phyloP scores from a whole-genome alignment of 495 filamentous ascomycete species.

The Annulohypoxylon bovei region DNA sequence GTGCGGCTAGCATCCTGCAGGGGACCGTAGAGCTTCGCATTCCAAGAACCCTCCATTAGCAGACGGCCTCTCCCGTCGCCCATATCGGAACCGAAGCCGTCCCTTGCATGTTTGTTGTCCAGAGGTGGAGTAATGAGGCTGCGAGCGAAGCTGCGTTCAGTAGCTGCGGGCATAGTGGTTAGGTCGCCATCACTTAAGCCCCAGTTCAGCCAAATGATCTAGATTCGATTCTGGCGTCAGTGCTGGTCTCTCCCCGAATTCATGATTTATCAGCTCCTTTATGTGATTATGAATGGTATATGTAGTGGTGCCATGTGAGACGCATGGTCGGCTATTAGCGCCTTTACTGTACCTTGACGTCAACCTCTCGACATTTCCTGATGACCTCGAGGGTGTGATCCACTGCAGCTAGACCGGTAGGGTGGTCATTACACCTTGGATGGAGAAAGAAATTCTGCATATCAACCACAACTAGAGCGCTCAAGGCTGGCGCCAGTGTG shows the following conservation, averaged over 20 bases:
- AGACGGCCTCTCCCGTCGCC: conserved; percentile 57
- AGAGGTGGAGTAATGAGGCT: conserved; percentile 36
- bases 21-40: conserved; percentile 59
- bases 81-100: conserved; percentile 59
- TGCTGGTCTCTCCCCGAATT: not conserved
- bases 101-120: conserved; percentile 36
- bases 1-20: conserved; percentile 49
- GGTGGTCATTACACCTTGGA: conserved; percentile 47
- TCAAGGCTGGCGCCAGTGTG: conserved; percentile 40
- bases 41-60: conserved; percentile 65
- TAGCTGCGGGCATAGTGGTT: conserved; percentile 58
- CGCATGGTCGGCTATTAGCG: conserved; percentile 2
- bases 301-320: not conserved
- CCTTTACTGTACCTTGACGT: conserved; percentile 52
- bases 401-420: conserved; percentile 48
- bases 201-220: conserved; percentile 70
- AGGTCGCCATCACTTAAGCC: conserved; percentile 65
- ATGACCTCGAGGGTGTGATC: conserved; percentile 49
- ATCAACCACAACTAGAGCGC: conserved; percentile 66
- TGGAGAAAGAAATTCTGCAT: conserved; percentile 72
- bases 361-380: conserved; percentile 51
- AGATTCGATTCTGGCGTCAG: conserved; percentile 3
- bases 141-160: conserved; percentile 59
- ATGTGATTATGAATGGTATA: conserved; percentile 8
- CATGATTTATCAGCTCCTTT: conserved; percentile 1